Conservation (phyloP, 2,329 filamentous ascomycete genomes). For the Metarhizium rileyi region DNA sequence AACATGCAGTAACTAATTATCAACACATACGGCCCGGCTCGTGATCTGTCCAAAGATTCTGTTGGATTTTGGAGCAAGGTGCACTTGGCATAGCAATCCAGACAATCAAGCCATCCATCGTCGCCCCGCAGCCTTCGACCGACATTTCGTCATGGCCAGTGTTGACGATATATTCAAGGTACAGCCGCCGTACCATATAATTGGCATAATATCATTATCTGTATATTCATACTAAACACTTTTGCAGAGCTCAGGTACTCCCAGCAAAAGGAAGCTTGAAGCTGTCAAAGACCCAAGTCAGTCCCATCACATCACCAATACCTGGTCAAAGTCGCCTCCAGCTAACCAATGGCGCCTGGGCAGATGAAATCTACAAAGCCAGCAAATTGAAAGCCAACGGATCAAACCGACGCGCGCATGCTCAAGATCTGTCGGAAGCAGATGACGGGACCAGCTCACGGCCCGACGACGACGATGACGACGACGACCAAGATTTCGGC, state of each 20-base stretch:
- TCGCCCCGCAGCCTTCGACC: too few relatives aligned
- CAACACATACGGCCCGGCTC: too few relatives aligned
- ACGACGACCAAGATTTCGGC: slow-evolving; percentile 39
- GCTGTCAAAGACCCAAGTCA: slow-evolving; percentile 52
- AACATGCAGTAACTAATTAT: too few relatives aligned
- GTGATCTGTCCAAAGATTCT: too few relatives aligned
- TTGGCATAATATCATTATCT: neutral
- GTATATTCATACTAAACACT: neutral
- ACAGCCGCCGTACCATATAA: neutral
- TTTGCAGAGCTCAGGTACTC: slow-evolving; percentile 30
- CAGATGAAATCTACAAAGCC: slow-evolving; percentile 56
- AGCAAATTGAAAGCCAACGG: slow-evolving; percentile 40
- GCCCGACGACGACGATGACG: slow-evolving; percentile 40
- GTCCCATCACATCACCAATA: slow-evolving; percentile 15
- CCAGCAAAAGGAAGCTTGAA: slow-evolving; percentile 55
- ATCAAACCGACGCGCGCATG: slow-evolving; percentile 33
- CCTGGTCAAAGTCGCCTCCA: neutral
- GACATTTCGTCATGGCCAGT: slow-evolving; percentile 35
- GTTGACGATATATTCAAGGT: slow-evolving; percentile 52
- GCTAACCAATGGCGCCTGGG: neutral
- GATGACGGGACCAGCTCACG: slow-evolving; percentile 40
- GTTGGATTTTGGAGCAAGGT: too few relatives aligned
- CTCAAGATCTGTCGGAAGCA: slow-evolving; percentile 28
- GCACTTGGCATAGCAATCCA: too few relatives aligned
- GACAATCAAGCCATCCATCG: too few relatives aligned